Evolutionary conservation across 1,139 yeast genomes (phyloP), one percentile per base, ranked within the genome.

Genomic region (Hemisphaericaspora lyxosophila): DNA sequence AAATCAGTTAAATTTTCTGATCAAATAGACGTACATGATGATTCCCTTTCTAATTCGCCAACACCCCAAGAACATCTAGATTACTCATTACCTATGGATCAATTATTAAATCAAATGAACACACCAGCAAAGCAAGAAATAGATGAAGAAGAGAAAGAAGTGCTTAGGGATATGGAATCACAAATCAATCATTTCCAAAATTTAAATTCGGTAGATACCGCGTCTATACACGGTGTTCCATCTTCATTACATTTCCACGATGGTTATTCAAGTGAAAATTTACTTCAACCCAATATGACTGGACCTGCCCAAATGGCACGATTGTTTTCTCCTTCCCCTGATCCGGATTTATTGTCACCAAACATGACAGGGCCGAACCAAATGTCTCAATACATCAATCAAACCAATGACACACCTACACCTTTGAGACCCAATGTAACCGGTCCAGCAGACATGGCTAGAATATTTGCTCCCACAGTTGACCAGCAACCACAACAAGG

Each of bases 1-100:
- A 84, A 83, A 53, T 74, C 78, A 36, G 92, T 85, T 34, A 80
- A 83, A 52, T 85, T 85, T 51, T 77, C 85, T 9, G 90, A 84
- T 49, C 79, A 82, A 46, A 60, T 80, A 4, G 74, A 67, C 41
- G 58, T 70, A 27, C 75, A 72, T 46, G 64, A 62, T 28, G 55
- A 55, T 7, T 46, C 47, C n/a, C 49, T 45, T 18, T 35, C 48
- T 15, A 48, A 40, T 9, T 55, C 67, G 7, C 64, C 64, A 8
- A 52, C 51, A 22, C 60, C 60, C 3, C 47, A 48, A 19, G 55
- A 54, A 32, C 47, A 45, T 33, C 45, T 82, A 20, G 92, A 84
- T 54, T 68, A 75, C 38, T 72, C 85, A 2, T 61, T 85, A 22
- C 88, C 90, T 2, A 84, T 85, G 92, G 86, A 82, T 50, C 86